Conservation (phyloP, 2,329 filamentous ascomycete species). For the Colletotrichum phormii region DNA sequence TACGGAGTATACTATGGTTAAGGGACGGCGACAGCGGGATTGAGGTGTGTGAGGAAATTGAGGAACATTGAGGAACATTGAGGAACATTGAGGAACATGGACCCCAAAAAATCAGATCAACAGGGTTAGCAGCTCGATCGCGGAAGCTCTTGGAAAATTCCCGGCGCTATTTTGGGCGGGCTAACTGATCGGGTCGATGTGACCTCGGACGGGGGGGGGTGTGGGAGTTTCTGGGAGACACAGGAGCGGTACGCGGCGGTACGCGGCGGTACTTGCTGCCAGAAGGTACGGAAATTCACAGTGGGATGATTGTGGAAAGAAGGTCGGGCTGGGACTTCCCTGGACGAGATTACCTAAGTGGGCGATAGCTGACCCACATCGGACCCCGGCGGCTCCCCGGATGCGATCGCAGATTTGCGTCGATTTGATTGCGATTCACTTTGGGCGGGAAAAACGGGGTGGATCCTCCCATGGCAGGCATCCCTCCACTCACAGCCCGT, state of each 20-base stretch:
- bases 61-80: slow-evolving; percentile 12
- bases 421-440: slow-evolving; percentile 37
- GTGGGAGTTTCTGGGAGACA: neutral
- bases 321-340: neutral
- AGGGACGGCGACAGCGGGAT: too few species aligned
- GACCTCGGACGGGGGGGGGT: neutral
- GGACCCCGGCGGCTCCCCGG: slow-evolving; percentile 34
- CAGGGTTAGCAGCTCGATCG: slow-evolving; percentile 34
- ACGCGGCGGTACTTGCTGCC: neutral
- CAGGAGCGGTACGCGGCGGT: neutral
- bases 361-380: neutral
- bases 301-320: neutral
- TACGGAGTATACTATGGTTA: too few species aligned
- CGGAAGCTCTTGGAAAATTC: slow-evolving; percentile 29
- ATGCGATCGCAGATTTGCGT: slow-evolving; percentile 36
- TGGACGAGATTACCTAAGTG: slow-evolving; percentile 15
- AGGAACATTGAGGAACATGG: slow-evolving; percentile 10
- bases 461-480: slow-evolving; percentile 13
- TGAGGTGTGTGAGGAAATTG: neutral
- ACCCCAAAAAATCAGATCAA: slow-evolving; percentile 29
- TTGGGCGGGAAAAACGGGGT: slow-evolving; percentile 23
- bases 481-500: slow-evolving; percentile 3
- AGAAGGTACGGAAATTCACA: neutral
- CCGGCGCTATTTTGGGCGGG: slow-evolving; percentile 33
- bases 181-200: neutral